Base-by-base conservation (phyloP, 495 filamentous ascomycete genomes). In the Podospora appendiculata region DNA sequence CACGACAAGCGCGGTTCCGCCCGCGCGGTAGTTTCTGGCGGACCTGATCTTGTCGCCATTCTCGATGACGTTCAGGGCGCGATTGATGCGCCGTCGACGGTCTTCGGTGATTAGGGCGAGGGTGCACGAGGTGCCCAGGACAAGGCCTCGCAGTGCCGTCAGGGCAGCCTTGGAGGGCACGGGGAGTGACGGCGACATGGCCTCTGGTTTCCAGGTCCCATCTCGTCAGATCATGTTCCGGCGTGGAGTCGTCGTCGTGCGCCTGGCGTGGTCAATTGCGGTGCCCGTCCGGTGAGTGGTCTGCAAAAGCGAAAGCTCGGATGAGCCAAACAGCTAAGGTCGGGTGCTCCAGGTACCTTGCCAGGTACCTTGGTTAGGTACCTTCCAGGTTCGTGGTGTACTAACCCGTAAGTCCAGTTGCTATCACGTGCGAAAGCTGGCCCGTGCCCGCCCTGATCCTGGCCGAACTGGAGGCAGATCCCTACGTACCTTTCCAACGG, bases 131-230 rank as follows among this genome's bases (percentile, higher is more conserved):
- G 75, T 76, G 48, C 76, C 77, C 0, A 80, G 53, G 46, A 72
- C 70, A 46, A 81, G 65, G 44, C 74, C 70, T 42, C 75, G 75
- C 39, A 81, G 70, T 44, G 75, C 70, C 53, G 74, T 72, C 48
- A 80, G 58, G 54, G 73, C 77, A 47, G 72, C 74, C 65, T 77
- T 79, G 51, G 77, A 79, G 36, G 76, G 75, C 42, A 78, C 70
- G 53, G 73, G 72, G 38, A 76, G 68, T 41, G 69, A 67, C 45
- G 64, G 57, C 48, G 71, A 67, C 71, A 75, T 75, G 60, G 53
- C 51, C 51, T 41, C 32, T 42, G 48, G 45, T 32, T 10, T 32
- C 43, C 39, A 18, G 52, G 39, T 54, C 54, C 54, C 63, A 66
- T 66, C 48, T 8, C 58, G 51, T 63, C 61, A 54, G 48, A 53